These are phyloP conservation scores for Adansonia madagascariensis DNA, from an alignment of 441 rosid species.

Conservation along the genomic window DNA sequence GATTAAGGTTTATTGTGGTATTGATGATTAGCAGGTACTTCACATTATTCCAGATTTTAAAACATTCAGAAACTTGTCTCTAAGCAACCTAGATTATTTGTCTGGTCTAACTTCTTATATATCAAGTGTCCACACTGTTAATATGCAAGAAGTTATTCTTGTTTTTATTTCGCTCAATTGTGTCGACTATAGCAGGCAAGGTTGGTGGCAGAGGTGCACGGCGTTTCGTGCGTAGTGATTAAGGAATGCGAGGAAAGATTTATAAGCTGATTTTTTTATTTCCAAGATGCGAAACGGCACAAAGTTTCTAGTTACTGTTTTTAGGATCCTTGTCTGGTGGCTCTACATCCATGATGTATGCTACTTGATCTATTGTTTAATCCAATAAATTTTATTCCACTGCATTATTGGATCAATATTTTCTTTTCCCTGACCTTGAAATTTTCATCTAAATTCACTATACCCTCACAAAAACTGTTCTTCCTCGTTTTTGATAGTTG, in stretches of 20 bases:
- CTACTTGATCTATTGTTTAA: not conserved
- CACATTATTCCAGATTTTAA: not conserved
- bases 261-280: not conserved
- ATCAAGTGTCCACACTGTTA: not conserved
- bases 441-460: not conserved
- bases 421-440: not conserved
- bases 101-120: not conserved
- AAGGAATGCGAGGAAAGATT: not conserved
- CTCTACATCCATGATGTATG: not conserved
- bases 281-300: not conserved
- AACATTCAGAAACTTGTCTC: not conserved
- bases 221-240: not conserved
- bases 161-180: not conserved
- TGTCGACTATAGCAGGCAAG: not conserved
- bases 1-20: constrained; percentile 13
- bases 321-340: not conserved
- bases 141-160: not conserved
- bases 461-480: not conserved
- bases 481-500: not conserved
- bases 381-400: not conserved
- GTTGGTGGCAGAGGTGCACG: not conserved
- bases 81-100: not conserved
- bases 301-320: not conserved
- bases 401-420: not conserved
- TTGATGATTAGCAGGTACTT: not conserved